Evolutionary conservation across 495 filamentous ascomycete genomes (phyloP).

Genomic region (Talaromyces adpressus): DNA sequence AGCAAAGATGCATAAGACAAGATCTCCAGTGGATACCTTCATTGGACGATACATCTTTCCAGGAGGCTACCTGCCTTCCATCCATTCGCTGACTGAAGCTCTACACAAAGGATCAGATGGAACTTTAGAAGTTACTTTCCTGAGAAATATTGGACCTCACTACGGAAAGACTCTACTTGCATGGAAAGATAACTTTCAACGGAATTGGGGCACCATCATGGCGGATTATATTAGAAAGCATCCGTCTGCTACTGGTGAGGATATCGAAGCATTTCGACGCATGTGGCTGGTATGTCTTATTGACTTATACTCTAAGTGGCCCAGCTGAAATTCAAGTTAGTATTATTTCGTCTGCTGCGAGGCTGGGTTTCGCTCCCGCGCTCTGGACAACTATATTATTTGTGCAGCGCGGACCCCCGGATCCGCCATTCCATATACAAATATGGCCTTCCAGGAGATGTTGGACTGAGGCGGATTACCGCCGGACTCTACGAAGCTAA

Average conservation of each 20-base stretch:
- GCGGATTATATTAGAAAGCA: conserved; percentile 47
- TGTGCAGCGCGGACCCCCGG: not conserved
- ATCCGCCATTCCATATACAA: not conserved
- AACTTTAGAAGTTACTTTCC: conserved; percentile 51
- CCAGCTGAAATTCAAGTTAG: conserved; percentile 16
- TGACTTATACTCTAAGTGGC: not conserved
- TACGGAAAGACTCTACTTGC: conserved; percentile 62
- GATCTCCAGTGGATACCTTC: conserved; percentile 40
- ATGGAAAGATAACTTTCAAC: conserved; percentile 58
- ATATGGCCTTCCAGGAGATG: not conserved
- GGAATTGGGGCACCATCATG: conserved; percentile 47
- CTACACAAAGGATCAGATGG: conserved; percentile 51
- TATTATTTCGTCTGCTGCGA: conserved; percentile 73
- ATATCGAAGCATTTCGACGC: conserved; percentile 56
- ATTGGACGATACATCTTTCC: conserved; percentile 72
- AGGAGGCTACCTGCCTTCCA: conserved; percentile 62
- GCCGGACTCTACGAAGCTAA: not conserved
- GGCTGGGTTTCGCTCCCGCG: conserved; percentile 63
- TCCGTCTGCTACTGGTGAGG: conserved; percentile 45
- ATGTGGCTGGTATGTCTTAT: conserved; percentile 54
- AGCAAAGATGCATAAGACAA: conserved; percentile 32
- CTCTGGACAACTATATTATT: conserved; percentile 53
- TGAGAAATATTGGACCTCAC: conserved; percentile 64
- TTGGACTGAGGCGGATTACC: not conserved
- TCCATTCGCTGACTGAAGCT: conserved; percentile 52